Conservation (phyloP, 805 yeast species). For the Teunomyces stri region DNA sequence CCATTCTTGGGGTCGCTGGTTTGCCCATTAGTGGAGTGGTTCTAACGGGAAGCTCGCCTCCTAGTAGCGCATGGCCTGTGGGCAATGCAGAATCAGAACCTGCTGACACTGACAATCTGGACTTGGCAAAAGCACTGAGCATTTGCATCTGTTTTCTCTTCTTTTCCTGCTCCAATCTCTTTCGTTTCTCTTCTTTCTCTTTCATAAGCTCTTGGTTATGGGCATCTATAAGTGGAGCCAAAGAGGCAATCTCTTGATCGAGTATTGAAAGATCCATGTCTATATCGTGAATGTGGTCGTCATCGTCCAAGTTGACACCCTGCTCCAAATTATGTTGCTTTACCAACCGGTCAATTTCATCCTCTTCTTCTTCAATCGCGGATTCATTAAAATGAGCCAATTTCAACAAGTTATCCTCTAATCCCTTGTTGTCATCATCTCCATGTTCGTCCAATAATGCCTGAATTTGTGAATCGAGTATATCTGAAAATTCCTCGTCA, state of each 20-base stretch:
- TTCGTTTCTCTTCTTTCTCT: slow-evolving; percentile 20
- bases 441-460: slow-evolving; percentile 26
- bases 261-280: slow-evolving; percentile 31
- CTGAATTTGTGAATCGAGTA: slow-evolving; percentile 32
- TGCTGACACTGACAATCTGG: slow-evolving; percentile 4
- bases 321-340: slow-evolving; percentile 35
- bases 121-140: slow-evolving; percentile 2
- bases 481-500: slow-evolving; percentile 26
- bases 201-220: slow-evolving; percentile 28
- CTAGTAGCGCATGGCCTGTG: slow-evolving; percentile 1
- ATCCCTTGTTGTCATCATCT: slow-evolving; percentile 11
- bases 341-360: slow-evolving; percentile 35
- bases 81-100: slow-evolving; percentile 2
- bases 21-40: slow-evolving; percentile 32
- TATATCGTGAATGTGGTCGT: slow-evolving; percentile 10
- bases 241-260: slow-evolving; percentile 41
- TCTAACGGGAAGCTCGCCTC: slow-evolving; percentile 7
- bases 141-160: slow-evolving; percentile 12
- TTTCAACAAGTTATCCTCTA: slow-evolving; percentile 16
- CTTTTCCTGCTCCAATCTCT: slow-evolving; percentile 20
- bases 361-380: slow-evolving; percentile 34
- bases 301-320: slow-evolving; percentile 28
- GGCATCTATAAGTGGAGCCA: slow-evolving; percentile 39
- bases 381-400: slow-evolving; percentile 19
- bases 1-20: slow-evolving; percentile 40